phyloP scores from a whole-genome alignment of 306 rosid species.

The Lablab purpureus region DNA sequence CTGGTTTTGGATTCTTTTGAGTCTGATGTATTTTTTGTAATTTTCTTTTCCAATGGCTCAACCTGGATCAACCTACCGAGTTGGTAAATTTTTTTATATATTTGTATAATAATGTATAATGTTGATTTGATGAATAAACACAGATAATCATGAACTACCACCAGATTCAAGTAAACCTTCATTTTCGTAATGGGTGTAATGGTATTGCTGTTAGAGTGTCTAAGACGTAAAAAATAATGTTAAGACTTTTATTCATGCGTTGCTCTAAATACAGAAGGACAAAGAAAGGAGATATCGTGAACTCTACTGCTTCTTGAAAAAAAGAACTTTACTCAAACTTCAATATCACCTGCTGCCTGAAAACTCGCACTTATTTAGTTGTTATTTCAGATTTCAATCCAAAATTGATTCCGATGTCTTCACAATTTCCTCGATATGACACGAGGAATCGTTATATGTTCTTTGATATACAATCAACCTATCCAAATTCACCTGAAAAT shows the following conservation, averaged over 20 bases:
- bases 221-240: too few species aligned
- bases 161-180: background rate
- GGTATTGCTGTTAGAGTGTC: too few species aligned
- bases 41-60: background rate
- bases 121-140: background rate
- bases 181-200: background rate
- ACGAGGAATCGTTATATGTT: background rate
- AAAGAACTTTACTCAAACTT: background rate
- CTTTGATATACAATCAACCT: background rate
- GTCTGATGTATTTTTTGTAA: background rate
- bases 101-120: background rate
- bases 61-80: background rate
- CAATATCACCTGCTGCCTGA: background rate
- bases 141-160: too few species aligned
- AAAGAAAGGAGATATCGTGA: background rate
- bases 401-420: background rate
- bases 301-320: background rate
- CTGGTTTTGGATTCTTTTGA: background rate
- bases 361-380: background rate
- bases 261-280: background rate
- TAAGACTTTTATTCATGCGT: too few species aligned
- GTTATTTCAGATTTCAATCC: background rate
- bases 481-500: background rate
- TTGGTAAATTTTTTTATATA: background rate
- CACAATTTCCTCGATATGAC: background rate